Conservation (phyloP, 2,329 filamentous ascomycete species). For the Fusarium ramigenum region DNA sequence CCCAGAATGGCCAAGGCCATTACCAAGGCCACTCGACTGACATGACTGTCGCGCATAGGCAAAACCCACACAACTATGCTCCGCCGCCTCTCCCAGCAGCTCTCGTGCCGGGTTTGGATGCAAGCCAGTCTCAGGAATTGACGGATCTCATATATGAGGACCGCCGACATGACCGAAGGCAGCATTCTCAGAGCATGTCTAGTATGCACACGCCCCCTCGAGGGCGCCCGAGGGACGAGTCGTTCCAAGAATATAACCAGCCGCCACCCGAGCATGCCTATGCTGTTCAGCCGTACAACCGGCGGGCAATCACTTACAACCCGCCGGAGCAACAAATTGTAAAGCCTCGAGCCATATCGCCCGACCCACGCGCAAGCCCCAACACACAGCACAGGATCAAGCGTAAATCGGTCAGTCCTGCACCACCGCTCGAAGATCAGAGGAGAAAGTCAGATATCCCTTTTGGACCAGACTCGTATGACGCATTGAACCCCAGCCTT, state of each 20-base stretch:
- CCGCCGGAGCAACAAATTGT: slow-evolving; percentile 42
- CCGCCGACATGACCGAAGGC: slow-evolving; percentile 57
- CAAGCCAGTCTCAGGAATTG: slow-evolving; percentile 64
- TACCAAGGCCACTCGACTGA: slow-evolving; percentile 49
- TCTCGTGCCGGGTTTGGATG: slow-evolving; percentile 69
- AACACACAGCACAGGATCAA: slow-evolving; percentile 63
- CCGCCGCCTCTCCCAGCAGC: slow-evolving; percentile 63
- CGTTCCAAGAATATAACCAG: slow-evolving; percentile 41
- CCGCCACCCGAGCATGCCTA: slow-evolving; percentile 44
- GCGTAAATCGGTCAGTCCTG: slow-evolving; percentile 80
- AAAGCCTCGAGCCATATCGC: slow-evolving; percentile 48
- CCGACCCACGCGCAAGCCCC: slow-evolving; percentile 51
- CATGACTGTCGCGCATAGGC: slow-evolving; percentile 47
- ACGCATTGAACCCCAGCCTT: slow-evolving; percentile 72
- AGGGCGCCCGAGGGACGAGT: slow-evolving; percentile 48
- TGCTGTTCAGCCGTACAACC: slow-evolving; percentile 55
- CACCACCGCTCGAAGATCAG: slow-evolving; percentile 61
- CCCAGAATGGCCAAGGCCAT: slow-evolving; percentile 45
- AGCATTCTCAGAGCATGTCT: slow-evolving; percentile 52
- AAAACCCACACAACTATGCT: slow-evolving; percentile 50
- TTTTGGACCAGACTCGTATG: slow-evolving; percentile 80
- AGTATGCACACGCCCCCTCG: slow-evolving; percentile 54
- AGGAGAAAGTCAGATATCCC: slow-evolving; percentile 70
- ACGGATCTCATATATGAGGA: slow-evolving; percentile 67
- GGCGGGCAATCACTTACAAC: slow-evolving; percentile 53